These are phyloP conservation scores for Cylindrotheca fusiformis DNA, from an alignment of 108 stramenopile species.

Conservation along the genomic window DNA sequence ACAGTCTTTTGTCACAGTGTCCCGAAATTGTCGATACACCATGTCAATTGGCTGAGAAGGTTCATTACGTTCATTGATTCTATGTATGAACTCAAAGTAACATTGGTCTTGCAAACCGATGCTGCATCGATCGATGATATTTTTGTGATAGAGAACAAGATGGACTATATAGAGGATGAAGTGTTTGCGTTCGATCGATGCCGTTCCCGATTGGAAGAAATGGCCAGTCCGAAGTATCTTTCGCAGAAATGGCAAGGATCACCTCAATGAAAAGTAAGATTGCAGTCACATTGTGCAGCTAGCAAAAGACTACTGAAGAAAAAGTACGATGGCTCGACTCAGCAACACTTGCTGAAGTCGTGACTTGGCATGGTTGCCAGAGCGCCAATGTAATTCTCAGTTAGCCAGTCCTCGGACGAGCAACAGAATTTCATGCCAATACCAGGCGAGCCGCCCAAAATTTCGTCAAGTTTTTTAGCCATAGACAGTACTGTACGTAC, in stretches of 20 bases:
- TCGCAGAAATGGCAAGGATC: conserved; percentile 36
- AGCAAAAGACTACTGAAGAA: too few relatives aligned
- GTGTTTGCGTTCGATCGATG: conserved; percentile 96
- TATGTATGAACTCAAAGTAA: conserved; percentile 81
- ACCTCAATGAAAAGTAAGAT: conserved; percentile 1
- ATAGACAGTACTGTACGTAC: too few relatives aligned
- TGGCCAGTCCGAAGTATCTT: conserved; percentile 80
- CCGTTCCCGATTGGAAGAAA: conserved; percentile 87
- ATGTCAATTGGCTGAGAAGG: conserved; percentile 79
- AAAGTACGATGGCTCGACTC: too few relatives aligned
- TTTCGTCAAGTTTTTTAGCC: too few relatives aligned
- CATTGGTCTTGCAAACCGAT: conserved; percentile 54
- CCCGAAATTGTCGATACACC: conserved; percentile 74
- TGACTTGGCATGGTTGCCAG: too few relatives aligned
- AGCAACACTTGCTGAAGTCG: too few relatives aligned
- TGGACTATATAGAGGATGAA: conserved; percentile 73
- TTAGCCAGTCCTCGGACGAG: too few relatives aligned
- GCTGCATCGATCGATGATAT: conserved; percentile 21
- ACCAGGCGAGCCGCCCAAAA: too few relatives aligned
- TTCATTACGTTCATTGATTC: conserved; percentile 85
- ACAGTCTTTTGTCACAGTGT: conserved; percentile 83
- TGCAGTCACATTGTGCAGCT: too few relatives aligned
- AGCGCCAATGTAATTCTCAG: too few relatives aligned
- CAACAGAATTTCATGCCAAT: too few relatives aligned
- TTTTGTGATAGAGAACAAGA: conserved; percentile 40